These are phyloP conservation scores for Phytophthora brassicae DNA, from an alignment of 352 stramenopile species.

Conservation along the genomic window DNA sequence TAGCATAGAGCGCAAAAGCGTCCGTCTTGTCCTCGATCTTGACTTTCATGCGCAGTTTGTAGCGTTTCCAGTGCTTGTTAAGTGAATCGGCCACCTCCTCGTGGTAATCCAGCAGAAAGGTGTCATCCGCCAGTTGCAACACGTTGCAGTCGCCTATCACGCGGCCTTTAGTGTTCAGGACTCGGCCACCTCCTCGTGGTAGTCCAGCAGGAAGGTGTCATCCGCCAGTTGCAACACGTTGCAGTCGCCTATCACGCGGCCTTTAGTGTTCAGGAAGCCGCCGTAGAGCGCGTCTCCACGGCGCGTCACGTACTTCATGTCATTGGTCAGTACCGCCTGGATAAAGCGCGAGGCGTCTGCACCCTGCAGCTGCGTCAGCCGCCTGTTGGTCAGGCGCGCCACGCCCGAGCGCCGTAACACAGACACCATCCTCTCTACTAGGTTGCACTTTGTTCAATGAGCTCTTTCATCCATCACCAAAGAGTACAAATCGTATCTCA, in stretches of 20 bases:
- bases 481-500: no score
- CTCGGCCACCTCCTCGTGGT: constrained; percentile 57
- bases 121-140: constrained; percentile 65
- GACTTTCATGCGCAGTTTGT: constrained; percentile 87
- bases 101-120: constrained; percentile 78
- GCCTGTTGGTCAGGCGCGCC: constrained; percentile 49
- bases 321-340: constrained; percentile 84
- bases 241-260: constrained; percentile 75
- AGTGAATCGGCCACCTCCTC: constrained; percentile 57
- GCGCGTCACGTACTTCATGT: constrained; percentile 64
- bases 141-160: constrained; percentile 79
- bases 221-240: constrained; percentile 69
- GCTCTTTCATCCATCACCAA: constrained; percentile 12
- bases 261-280: constrained; percentile 79
- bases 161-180: constrained; percentile 74
- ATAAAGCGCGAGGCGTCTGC: constrained; percentile 72
- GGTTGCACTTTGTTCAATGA: constrained; percentile 22
- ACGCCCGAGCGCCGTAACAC: constrained; percentile 46
- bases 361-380: constrained; percentile 73
- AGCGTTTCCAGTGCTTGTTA: constrained; percentile 86
- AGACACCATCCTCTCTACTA: constrained; percentile 15
- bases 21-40: constrained; percentile 72
- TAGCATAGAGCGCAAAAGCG: constrained; percentile 43
- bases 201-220: constrained; percentile 75
- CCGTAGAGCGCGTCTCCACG: constrained; percentile 72